These are phyloP conservation scores for Albifimbria verrucaria DNA, from an alignment of 2,329 filamentous ascomycete genomes.

Conservation along the genomic window DNA sequence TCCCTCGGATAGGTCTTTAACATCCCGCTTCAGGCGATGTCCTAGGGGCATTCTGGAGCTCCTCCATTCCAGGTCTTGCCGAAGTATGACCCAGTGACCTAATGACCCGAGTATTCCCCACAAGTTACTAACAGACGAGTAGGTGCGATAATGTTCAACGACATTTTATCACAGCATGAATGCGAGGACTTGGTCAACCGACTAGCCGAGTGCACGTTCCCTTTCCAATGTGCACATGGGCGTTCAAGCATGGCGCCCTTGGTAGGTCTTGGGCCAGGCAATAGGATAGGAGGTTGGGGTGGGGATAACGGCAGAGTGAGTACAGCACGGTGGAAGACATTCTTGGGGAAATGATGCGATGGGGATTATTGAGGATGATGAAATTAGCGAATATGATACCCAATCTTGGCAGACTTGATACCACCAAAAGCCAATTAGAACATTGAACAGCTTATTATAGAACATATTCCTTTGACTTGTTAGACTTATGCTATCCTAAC, in stretches of 20 bases:
- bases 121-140: accelerated
- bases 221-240: constrained; percentile 83
- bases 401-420: too few relatives aligned
- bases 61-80: constrained; percentile 71
- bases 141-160: constrained; percentile 83
- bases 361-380: too few relatives aligned
- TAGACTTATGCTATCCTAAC: too few relatives aligned
- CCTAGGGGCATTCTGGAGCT: constrained; percentile 74
- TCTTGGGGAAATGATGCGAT: too few relatives aligned
- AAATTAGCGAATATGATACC: too few relatives aligned
- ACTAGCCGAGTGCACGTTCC: constrained; percentile 64
- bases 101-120: too few relatives aligned
- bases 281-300: constrained; percentile 21
- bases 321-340: constrained; percentile 16
- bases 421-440: too few relatives aligned
- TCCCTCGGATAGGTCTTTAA: constrained; percentile 43
- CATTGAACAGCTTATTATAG: too few relatives aligned
- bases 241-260: constrained; percentile 63
- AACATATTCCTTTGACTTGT: too few relatives aligned
- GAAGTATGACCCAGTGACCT: constrained; percentile 44
- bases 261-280: constrained; percentile 43
- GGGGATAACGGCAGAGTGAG: constrained; percentile 5
- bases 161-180: constrained; percentile 54
- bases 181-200: constrained; percentile 55
- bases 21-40: constrained; percentile 62